A percentile compares a stretch with the other conserved stretches of the same genome.
Evolutionary conservation across 73 alveolate genomes (phyloP).

Genomic region (Blepharisma stoltei): DNA sequence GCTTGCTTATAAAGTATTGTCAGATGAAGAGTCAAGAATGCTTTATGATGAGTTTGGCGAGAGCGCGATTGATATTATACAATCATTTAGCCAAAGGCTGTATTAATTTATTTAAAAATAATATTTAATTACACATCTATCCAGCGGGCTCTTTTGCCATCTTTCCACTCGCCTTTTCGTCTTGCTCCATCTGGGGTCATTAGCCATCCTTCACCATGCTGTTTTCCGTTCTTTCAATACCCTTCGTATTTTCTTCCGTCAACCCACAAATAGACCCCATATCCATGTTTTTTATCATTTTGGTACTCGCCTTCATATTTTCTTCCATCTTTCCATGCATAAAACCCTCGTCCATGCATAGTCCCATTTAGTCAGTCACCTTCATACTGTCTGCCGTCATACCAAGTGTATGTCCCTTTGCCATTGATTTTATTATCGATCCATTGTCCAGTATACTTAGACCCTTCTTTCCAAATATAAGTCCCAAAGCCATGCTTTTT

Average conservation of each 20-base stretch:
- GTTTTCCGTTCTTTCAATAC: slow-evolving; percentile 50
- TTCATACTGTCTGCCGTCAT: slow-evolving; percentile 70
- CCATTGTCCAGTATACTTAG: slow-evolving; percentile 60
- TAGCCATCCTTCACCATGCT: slow-evolving; percentile 46
- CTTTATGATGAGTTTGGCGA: slow-evolving; percentile 70
- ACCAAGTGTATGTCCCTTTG: slow-evolving; percentile 73
- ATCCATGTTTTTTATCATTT: slow-evolving; percentile 86
- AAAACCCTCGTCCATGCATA: slow-evolving; percentile 82
- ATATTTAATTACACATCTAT: no score
- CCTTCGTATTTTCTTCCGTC: slow-evolving; percentile 74
- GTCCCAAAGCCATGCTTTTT: slow-evolving; percentile 68
- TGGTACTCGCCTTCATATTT: slow-evolving; percentile 88
- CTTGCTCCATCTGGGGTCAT: slow-evolving; percentile 34
- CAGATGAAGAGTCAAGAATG: slow-evolving; percentile 60
- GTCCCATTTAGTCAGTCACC: slow-evolving; percentile 50
- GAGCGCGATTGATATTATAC: background rate
- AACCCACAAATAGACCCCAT: slow-evolving; percentile 85
- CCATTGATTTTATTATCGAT: slow-evolving; percentile 72
- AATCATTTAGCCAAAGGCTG: no score
- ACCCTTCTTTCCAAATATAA: slow-evolving; percentile 61
- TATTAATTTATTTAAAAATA: no score
- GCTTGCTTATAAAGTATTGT: slow-evolving; percentile 53
- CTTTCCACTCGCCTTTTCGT: slow-evolving; percentile 42
- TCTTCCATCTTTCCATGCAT: slow-evolving; percentile 93
- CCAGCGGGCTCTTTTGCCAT: slow-evolving; percentile 42